Conservation (phyloP, 352 stramenopile species). For the Phytophthora rubi region DNA sequence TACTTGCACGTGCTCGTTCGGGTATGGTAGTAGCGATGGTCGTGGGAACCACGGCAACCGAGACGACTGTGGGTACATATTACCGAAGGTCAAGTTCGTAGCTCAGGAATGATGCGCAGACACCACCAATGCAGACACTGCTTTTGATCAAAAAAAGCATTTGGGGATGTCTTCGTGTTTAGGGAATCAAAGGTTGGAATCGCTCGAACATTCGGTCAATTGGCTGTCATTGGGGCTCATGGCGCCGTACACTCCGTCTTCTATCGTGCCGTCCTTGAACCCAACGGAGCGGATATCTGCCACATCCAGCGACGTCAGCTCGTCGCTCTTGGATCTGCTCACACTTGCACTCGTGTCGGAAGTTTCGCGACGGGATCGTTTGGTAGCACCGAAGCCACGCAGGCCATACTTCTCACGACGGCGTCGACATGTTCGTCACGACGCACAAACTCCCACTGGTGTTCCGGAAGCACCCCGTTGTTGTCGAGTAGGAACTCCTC, state of each 20-base stretch:
- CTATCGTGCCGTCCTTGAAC: conserved; percentile 36
- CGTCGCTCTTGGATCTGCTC: conserved; percentile 37
- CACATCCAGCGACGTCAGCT: conserved; percentile 33
- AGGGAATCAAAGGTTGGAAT: too few relatives aligned
- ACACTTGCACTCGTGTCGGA: conserved; percentile 31
- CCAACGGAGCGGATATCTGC: conserved; percentile 35
- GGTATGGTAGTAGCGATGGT: conserved; percentile 71
- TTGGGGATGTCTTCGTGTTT: neutral
- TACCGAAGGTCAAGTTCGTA: neutral
- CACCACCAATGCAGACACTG: too few relatives aligned
- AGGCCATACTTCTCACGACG: conserved; percentile 33
- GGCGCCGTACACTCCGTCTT: conserved; percentile 41
- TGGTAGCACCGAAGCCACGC: conserved; percentile 31
- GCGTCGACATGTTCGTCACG: conserved; percentile 38
- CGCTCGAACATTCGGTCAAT: too few relatives aligned
- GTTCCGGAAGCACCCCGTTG: conserved; percentile 27
- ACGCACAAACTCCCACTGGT: conserved; percentile 35
- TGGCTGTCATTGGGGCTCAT: conserved; percentile 25
- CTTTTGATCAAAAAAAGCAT: conserved; percentile 9
- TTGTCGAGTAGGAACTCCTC: conserved; percentile 36
- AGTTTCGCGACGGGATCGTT: conserved; percentile 28
- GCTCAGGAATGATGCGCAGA: neutral
- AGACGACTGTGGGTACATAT: conserved; percentile 68
- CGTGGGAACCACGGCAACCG: conserved; percentile 58
- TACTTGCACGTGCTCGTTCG: conserved; percentile 52